These are phyloP conservation scores for Marasmius sp. DNA, from an alignment of 1,284 basidiomycete genomes.

Conservation along the genomic window DNA sequence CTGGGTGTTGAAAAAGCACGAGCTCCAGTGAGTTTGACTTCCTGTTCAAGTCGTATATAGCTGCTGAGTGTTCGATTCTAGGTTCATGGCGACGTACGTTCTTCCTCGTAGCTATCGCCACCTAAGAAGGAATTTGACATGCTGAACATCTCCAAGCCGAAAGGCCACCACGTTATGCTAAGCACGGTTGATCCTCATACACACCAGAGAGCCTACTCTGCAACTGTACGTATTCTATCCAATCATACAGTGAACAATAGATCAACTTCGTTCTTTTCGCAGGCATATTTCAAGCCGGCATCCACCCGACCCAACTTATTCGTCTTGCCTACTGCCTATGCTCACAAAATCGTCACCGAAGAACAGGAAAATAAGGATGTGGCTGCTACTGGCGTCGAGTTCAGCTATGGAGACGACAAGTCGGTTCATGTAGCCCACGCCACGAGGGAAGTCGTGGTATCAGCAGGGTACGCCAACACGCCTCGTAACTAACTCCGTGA, in stretches of 20 bases:
- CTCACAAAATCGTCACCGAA: constrained; percentile 8
- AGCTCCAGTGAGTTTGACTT: constrained; percentile 8
- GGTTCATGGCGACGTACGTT: constrained; percentile 10
- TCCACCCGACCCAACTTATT: constrained; percentile 12
- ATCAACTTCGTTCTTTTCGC: neutral
- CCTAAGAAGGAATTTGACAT: neutral
- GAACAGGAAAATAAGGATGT: neutral
- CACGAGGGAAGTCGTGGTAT: neutral
- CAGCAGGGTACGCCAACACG: constrained; percentile 6
- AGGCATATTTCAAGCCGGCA: constrained; percentile 12
- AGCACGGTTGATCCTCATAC: constrained; percentile 18
- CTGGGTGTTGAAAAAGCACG: constrained; percentile 7
- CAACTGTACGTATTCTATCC: constrained; percentile 11
- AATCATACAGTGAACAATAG: neutral
- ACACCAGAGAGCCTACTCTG: constrained; percentile 16
- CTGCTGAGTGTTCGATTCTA: neutral
- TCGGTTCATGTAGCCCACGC: neutral
- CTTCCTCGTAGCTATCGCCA: neutral
- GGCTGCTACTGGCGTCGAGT: neutral
- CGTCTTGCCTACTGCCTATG: constrained; percentile 13
- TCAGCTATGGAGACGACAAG: neutral
- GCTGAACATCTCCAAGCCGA: constrained; percentile 6
- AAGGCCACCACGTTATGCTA: constrained; percentile 12
- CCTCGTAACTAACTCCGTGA: neutral
- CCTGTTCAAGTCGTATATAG: neutral